These are phyloP conservation scores for Cantharellus anzutake DNA, from an alignment of 768 basidiomycete species.

Conservation along the genomic window DNA sequence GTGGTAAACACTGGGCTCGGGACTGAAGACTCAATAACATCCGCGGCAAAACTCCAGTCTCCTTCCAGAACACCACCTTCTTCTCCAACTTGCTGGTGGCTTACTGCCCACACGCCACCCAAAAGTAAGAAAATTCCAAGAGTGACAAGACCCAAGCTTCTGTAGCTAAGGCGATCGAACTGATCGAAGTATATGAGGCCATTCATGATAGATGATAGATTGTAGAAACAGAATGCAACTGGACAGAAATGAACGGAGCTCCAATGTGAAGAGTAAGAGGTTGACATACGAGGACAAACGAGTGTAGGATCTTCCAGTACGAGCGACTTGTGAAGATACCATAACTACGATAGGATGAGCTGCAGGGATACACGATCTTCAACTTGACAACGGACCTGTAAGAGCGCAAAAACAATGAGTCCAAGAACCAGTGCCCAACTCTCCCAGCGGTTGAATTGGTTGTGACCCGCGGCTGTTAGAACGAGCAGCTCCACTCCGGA, in stretches of 20 bases:
- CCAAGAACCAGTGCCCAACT: conserved; percentile 64
- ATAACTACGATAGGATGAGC: conserved; percentile 21
- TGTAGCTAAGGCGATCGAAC: conserved; percentile 42
- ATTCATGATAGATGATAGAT: conserved; percentile 78
- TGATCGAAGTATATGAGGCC: conserved; percentile 83
- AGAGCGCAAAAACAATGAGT: conserved; percentile 50
- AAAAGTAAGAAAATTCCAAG: conserved; percentile 64
- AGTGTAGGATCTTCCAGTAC: conserved; percentile 68
- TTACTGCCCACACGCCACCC: conserved; percentile 79
- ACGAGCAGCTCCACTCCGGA: conserved; percentile 79
- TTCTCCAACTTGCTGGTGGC: conserved; percentile 44
- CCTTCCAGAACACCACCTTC: conserved; percentile 10
- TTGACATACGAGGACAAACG: conserved; percentile 59
- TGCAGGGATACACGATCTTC: conserved; percentile 15
- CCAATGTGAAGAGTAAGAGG: neutral
- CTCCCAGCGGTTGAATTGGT: conserved; percentile 73
- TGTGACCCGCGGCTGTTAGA: conserved; percentile 51
- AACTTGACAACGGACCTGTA: conserved; percentile 29
- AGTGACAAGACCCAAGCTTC: conserved; percentile 57
- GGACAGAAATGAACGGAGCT: conserved; percentile 10
- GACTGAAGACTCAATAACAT: no score
- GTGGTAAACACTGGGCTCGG: no score
- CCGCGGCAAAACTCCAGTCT: neutral
- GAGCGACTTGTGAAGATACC: conserved; percentile 68
- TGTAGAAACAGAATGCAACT: conserved; percentile 93